Base-by-base conservation (phyloP, 2,329 filamentous ascomycete species). In the Blastomyces silverae region DNA sequence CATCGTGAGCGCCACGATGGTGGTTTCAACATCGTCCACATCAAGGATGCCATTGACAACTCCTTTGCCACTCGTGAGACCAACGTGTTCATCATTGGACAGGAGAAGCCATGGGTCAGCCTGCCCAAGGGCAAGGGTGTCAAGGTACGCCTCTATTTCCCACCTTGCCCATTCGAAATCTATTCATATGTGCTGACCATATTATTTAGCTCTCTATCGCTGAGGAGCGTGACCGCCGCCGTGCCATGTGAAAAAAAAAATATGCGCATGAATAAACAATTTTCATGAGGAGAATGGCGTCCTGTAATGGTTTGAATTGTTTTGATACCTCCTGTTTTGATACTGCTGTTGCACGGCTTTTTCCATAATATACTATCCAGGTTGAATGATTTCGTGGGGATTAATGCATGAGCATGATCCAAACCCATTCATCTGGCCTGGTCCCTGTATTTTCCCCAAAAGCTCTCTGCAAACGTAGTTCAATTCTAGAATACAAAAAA, bases 101-200 rank as follows among this genome's bases (percentile, higher is more conserved):
- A 88, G 76, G 94, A 99, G 79, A 97, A 97, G 90, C 93, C 94
- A 78, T 99, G 94, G 94, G 88, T 99, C 84, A 96, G 91, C 77
- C 88, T 99, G 80, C 95, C 94, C 81, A 99, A 97, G 91, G 94
- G 94, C 85, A 97, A 97, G 89, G 94, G 94, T 91, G 94, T 99
- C 86, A 96, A 97, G 81, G 82, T 84, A 77, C 61, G 79, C 73
- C 70, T 48, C 64, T 44, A 31, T 13, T 61, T 48, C 39, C 25
- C 28, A 6, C 37, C 8, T 50, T 31, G 10, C 42, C 20, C 37
- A 39, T 50, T 25, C 44, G 28, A 22, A 53, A 31, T 48, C 34
- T 34, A 13, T 25, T 1, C 22, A 5, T n/a, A 10, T 37, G 39
- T 31, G 55, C 74, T 76, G 69, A 74, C 67, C 7, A 28, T 37